Evolutionary conservation across 2,329 filamentous ascomycete species (phyloP).

Genomic region (Colletotrichum chrysophilum): DNA sequence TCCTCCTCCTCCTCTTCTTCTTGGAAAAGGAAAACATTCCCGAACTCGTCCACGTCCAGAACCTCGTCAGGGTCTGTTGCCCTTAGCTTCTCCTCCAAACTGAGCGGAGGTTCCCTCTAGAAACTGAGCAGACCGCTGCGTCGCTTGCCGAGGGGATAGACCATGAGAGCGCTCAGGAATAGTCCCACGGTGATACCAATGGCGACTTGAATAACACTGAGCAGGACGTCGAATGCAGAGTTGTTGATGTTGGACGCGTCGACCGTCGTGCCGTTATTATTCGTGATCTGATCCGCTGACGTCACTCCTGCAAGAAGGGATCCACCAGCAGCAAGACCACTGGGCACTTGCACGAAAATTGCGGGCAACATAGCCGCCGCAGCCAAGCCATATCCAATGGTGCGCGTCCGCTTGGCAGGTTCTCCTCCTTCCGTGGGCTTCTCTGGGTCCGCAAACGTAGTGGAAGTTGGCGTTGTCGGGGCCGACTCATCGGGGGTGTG

Average conservation of each 20-base stretch:
- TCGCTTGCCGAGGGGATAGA: conserved; percentile 63
- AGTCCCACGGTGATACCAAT: conserved; percentile 68
- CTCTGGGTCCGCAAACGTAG: neutral
- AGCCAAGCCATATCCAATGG: conserved; percentile 76
- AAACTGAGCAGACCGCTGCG: conserved; percentile 60
- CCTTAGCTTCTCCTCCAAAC: neutral
- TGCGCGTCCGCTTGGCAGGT: conserved; percentile 32
- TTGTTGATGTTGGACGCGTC: conserved; percentile 35
- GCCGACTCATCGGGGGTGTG: conserved; percentile 11
- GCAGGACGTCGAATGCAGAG: conserved; percentile 58
- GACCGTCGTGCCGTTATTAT: conserved; percentile 39
- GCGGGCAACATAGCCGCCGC: conserved; percentile 86
- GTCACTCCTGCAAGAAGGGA: conserved; percentile 63
- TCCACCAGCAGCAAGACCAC: conserved; percentile 64
- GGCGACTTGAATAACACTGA: conserved; percentile 65
- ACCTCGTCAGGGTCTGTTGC: neutral
- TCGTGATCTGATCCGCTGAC: conserved; percentile 59
- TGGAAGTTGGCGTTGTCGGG: conserved; percentile 6
- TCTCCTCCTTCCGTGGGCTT: conserved; percentile 26
- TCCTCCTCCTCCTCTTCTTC: neutral
- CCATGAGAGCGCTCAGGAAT: conserved; percentile 59
- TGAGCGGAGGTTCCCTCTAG: neutral
- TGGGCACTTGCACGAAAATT: conserved; percentile 77
- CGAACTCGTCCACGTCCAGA: neutral
- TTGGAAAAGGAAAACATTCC: neutral